Evolutionary conservation across 2,329 filamentous ascomycete species (phyloP).

Genomic region (Kalaharituber pfeilii): DNA sequence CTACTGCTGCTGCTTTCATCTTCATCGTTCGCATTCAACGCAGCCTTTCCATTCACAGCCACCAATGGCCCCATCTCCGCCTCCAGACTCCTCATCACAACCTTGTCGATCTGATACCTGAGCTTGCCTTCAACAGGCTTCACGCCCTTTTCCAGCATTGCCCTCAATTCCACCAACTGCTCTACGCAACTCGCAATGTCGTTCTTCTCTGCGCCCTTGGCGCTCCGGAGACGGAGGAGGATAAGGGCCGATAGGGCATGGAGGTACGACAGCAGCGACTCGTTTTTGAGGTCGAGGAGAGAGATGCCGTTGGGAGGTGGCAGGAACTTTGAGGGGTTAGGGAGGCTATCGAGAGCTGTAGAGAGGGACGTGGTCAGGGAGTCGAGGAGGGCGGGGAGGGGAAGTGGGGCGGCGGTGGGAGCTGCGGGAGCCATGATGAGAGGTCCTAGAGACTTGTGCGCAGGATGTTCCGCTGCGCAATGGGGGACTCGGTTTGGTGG

Average conservation of each 20-base stretch:
- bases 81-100: slow-evolving; percentile 71
- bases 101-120: slow-evolving; percentile 91
- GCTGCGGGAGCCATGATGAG: too few relatives aligned
- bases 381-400: slow-evolving; percentile 9
- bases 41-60: slow-evolving; percentile 27
- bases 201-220: slow-evolving; percentile 35
- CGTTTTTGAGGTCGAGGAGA: slow-evolving; percentile 87
- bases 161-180: slow-evolving; percentile 77
- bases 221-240: slow-evolving; percentile 54
- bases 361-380: slow-evolving; percentile 24
- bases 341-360: slow-evolving; percentile 45
- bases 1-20: slow-evolving; percentile 24
- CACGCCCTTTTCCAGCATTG: slow-evolving; percentile 86
- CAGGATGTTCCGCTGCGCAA: too few relatives aligned
- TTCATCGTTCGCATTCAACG: slow-evolving; percentile 25
- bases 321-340: slow-evolving; percentile 44
- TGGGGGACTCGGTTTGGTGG: too few relatives aligned
- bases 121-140: slow-evolving; percentile 75
- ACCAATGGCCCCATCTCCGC: too few relatives aligned
- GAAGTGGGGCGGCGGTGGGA: background rate
- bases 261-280: slow-evolving; percentile 87
- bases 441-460: too few relatives aligned
- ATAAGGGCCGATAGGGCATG: slow-evolving; percentile 86
- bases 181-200: slow-evolving; percentile 43
- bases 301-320: slow-evolving; percentile 80